A percentile compares a stretch with the other conserved stretches of the same genome.
phyloP scores from a whole-genome alignment of 2,329 filamentous ascomycete species.

The Ascochyta clinopodiicola region DNA sequence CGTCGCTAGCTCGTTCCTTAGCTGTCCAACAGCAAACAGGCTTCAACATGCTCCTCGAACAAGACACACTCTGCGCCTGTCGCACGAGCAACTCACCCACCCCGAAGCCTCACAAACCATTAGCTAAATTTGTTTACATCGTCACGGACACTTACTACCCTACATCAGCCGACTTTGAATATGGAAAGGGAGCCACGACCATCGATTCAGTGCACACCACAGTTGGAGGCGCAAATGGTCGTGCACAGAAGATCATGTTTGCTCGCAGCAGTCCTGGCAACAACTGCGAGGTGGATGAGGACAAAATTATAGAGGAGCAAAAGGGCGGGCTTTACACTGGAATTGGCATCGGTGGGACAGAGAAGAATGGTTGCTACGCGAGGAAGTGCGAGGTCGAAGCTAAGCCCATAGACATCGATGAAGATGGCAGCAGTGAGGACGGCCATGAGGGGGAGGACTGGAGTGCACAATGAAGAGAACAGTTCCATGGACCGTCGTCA shows the following conservation, averaged over 20 bases:
- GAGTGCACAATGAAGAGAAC: constrained; percentile 7
- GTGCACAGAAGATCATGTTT: not conserved
- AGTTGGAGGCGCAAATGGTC: not conserved
- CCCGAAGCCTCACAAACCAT: not conserved
- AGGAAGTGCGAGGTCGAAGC: constrained; percentile 33
- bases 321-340: constrained; percentile 30
- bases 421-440: constrained; percentile 28
- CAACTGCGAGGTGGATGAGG: constrained; percentile 26
- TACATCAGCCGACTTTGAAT: not conserved
- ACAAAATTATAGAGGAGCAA: constrained; percentile 34
- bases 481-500: not conserved
- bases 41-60: not conserved
- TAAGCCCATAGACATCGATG: constrained; percentile 32
- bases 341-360: constrained; percentile 28
- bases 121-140: not conserved
- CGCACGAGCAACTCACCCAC: not conserved
- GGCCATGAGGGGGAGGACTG: constrained; percentile 19
- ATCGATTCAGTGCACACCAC: not conserved
- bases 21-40: not conserved
- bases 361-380: constrained; percentile 25
- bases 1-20: not conserved
- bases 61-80: not conserved
- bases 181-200: not conserved
- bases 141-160: not conserved
- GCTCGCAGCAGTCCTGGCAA: constrained; percentile 13